A percentile compares a stretch with the other conserved stretches of the same genome.
Conservation (phyloP, 2,329 filamentous ascomycete species). For the Xylaria sp. region DNA sequence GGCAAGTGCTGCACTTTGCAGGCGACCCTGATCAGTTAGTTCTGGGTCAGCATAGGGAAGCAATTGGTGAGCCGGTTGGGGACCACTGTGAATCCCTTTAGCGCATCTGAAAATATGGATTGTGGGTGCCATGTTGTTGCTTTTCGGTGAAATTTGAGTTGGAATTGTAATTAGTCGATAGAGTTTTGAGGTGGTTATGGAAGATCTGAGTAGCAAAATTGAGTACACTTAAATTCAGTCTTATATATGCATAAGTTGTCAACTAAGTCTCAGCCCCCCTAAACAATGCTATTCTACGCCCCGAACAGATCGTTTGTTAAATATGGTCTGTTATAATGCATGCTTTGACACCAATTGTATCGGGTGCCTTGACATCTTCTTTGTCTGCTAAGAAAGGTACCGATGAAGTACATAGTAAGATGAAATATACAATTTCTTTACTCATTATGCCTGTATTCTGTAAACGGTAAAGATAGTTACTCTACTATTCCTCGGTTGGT, state of each 20-base stretch:
- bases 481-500: background rate
- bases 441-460: background rate
- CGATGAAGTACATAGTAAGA: background rate
- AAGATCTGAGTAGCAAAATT: background rate
- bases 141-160: background rate
- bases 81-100: background rate
- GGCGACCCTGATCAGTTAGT: background rate
- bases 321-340: background rate
- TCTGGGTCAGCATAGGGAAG: constrained; percentile 3
- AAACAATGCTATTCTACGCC: background rate
- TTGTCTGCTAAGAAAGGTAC: background rate
- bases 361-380: background rate
- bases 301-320: background rate
- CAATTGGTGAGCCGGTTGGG: background rate
- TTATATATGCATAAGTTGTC: background rate
- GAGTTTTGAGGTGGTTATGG: background rate
- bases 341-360: background rate
- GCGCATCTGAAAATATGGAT: constrained; percentile 29
- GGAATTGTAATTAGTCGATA: background rate
- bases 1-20: constrained; percentile 11
- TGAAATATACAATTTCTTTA: background rate
- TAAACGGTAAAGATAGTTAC: background rate
- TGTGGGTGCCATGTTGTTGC: constrained; percentile 18
- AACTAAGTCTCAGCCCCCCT: background rate
- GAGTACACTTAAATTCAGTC: background rate